Base-by-base conservation (phyloP, 108 stramenopile species). In the Tribonema minus region DNA sequence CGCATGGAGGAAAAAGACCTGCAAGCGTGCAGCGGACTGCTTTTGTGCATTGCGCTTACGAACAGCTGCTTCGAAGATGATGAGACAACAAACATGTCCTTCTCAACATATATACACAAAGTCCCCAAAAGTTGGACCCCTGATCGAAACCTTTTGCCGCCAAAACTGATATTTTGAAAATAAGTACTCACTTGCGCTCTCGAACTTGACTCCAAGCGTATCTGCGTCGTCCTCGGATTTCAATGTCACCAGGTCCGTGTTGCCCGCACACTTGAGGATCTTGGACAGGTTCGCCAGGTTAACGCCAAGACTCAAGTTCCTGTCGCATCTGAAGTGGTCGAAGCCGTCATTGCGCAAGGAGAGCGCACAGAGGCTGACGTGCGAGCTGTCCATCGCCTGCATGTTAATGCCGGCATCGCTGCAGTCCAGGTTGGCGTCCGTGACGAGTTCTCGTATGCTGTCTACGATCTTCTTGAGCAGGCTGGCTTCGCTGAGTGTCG, bases 321-420 rank as follows among this genome's bases (percentile, higher is more conserved):
- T 83, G 83, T 99, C 98, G 77, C 96, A 98, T 59, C 98, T 90
- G 85, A 90, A 99, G 86, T 93, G 92, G 77, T 94, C 92, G 82
- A 99, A 99, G 64, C 91, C 95, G 37, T 82, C 88, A 26, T 83
- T 71, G 20, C 85, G 86, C 58, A 99, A 86, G 36, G 87, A 71
- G 29, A 98, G 86, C 38, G 93, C 86, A 37, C 94, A 94, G 28
- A 99, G 90, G 41, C 96, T 92, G 32, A 99, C 98, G 87, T 99
- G 98, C 5, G 93, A 92, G 34, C 90, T 89, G 91, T 99, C 98
- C 98, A 99, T 99, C 61, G 95, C 96, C 87, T 99, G 98, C 86
- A 96, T 92, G 88, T 90, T 81, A 30, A 96, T 82, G 60, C 93
- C 95, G 46, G 76, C 33, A 30, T 81, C 81, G 20, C 76, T 83